Conservation (phyloP, 73 alveolate species). For the Stentor roeselii region DNA sequence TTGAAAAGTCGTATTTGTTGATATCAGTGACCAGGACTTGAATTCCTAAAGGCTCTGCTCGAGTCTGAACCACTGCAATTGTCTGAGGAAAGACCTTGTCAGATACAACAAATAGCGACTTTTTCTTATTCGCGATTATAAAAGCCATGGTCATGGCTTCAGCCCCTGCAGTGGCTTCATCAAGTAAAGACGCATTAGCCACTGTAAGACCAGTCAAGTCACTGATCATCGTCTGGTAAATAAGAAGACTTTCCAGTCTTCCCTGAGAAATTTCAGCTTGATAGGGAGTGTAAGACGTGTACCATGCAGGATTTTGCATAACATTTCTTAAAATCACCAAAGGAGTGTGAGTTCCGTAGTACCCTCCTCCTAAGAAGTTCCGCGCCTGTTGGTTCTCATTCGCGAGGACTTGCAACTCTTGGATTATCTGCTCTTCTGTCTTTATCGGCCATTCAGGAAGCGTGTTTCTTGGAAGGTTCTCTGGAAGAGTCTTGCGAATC, state of each 20-base stretch:
- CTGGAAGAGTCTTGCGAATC: constrained; percentile 59
- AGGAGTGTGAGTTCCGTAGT: constrained; percentile 57
- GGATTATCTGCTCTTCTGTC: constrained; percentile 48
- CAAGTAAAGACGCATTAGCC: constrained; percentile 92
- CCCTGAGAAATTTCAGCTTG: constrained; percentile 97
- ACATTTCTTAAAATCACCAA: constrained; percentile 71
- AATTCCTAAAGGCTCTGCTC: constrained; percentile 80
- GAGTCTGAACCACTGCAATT: constrained; percentile 73
- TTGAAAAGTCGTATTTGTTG: constrained; percentile 49
- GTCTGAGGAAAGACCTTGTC: constrained; percentile 70
- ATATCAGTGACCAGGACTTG: constrained; percentile 62
- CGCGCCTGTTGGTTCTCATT: constrained; percentile 60
- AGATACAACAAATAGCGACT: constrained; percentile 65
- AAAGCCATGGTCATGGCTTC: constrained; percentile 89
- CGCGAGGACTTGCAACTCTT: constrained; percentile 49
- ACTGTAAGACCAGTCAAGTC: constrained; percentile 72
- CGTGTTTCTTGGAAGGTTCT: constrained; percentile 38
- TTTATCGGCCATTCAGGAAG: constrained; percentile 55
- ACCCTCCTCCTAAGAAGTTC: constrained; percentile 80
- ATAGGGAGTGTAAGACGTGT: constrained; percentile 96
- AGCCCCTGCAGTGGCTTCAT: constrained; percentile 94
- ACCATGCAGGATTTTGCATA: constrained; percentile 90
- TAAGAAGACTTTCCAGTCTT: constrained; percentile 70
- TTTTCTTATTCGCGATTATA: constrained; percentile 46
- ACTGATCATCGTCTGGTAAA: constrained; percentile 78